These are phyloP conservation scores for Lepidopterella palustris DNA, from an alignment of 495 filamentous ascomycete genomes.

Conservation along the genomic window DNA sequence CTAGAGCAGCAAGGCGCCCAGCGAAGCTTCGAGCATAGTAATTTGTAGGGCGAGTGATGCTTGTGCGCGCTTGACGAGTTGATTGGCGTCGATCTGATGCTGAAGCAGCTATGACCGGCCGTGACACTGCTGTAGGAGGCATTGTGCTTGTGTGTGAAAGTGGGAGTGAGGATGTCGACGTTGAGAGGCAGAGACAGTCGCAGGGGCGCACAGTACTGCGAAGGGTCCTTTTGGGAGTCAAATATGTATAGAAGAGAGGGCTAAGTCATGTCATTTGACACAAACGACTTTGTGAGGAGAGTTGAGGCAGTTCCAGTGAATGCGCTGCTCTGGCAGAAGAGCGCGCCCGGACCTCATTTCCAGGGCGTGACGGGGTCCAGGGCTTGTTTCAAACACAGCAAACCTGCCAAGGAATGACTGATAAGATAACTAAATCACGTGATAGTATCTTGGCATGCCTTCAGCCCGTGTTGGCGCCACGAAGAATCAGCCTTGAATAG, in stretches of 20 bases:
- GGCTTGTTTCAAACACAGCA: too few species aligned
- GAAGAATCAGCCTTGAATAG: too few species aligned
- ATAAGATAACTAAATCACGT: too few species aligned
- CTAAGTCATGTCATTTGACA: neutral
- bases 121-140: slow-evolving; percentile 21
- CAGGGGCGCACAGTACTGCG: neutral
- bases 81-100: slow-evolving; percentile 46
- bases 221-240: neutral
- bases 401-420: too few species aligned
- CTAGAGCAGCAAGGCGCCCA: slow-evolving; percentile 38
- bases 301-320: too few species aligned
- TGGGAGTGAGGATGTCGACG: neutral
- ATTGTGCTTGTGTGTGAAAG: slow-evolving; percentile 5
- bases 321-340: too few species aligned
- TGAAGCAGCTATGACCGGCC: slow-evolving; percentile 15
- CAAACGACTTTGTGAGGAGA: too few species aligned
- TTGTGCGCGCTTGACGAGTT: slow-evolving; percentile 55
- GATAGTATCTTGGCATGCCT: too few species aligned
- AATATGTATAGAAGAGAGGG: neutral
- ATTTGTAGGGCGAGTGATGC: slow-evolving; percentile 52
- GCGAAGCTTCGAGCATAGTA: slow-evolving; percentile 49
- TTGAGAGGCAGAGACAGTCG: neutral
- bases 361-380: too few species aligned
- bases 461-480: too few species aligned
- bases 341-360: too few species aligned